Evolutionary conservation across 768 basidiomycete species (phyloP).

Genomic region (Dacryopinax spathularia): DNA sequence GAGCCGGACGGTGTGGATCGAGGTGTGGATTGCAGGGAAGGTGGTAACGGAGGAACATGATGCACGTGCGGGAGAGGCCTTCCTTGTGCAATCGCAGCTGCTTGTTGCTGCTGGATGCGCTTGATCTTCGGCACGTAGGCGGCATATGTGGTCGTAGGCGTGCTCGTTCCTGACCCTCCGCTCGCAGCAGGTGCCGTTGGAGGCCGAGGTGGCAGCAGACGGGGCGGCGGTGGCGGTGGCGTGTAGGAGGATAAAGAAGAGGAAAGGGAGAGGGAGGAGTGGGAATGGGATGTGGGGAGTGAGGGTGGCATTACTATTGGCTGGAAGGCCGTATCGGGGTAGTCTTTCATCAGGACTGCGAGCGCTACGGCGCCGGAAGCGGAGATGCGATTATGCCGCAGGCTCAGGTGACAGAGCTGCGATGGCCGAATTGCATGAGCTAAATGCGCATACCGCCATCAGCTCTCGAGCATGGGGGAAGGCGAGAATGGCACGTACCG

Average conservation of each 20-base stretch:
- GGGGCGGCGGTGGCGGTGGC: slow-evolving; percentile 9
- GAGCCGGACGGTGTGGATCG: not conserved
- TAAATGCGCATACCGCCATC: slow-evolving; percentile 23
- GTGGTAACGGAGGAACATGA: not conserved
- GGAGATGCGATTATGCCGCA: slow-evolving; percentile 77
- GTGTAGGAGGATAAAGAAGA: slow-evolving; percentile 19
- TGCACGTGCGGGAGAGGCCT: not conserved
- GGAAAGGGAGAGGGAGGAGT: slow-evolving; percentile 11
- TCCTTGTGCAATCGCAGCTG: not conserved
- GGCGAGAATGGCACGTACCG: slow-evolving; percentile 37
- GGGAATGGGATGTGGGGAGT: not conserved
- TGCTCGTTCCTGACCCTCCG: not conserved
- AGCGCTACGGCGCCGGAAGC: slow-evolving; percentile 78
- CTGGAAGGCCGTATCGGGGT: slow-evolving; percentile 56
- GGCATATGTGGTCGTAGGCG: slow-evolving; percentile 34
- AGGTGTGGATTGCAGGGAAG: not conserved
- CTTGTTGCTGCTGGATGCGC: slow-evolving; percentile 19
- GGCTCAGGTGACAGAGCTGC: slow-evolving; percentile 71
- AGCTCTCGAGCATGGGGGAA: not conserved
- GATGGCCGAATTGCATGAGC: slow-evolving; percentile 75
- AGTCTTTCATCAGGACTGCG: slow-evolving; percentile 92
- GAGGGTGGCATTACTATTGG: slow-evolving; percentile 13
- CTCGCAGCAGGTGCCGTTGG: not conserved
- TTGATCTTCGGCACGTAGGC: slow-evolving; percentile 63
- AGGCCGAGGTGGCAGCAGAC: not conserved